Base-by-base conservation (phyloP, 1,284 basidiomycete species). In the Grifola frondosa region DNA sequence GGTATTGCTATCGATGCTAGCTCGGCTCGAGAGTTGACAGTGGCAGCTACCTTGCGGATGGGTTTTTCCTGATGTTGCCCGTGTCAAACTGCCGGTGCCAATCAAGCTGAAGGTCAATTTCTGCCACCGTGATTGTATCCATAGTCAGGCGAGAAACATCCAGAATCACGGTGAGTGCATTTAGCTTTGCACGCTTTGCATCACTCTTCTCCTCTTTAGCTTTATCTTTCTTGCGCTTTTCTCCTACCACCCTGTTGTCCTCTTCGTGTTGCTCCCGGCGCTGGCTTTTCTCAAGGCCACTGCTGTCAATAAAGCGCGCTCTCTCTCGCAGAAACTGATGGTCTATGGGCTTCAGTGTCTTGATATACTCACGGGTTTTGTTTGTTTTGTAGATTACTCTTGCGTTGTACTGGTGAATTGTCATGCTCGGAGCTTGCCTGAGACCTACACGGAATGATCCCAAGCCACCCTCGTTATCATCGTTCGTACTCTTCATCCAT, bases 391-490 rank as follows among this genome's bases (percentile, higher is more conserved):
- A 48, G 30, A 32, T 43, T 2, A 12, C 7, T 1, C 21, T 17
- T 10, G 41, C 40, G 19, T 48, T 48, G 25, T 48, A 33, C 46
- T 34, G 23, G 22, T 42, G 39, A 0, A 46, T n/a, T 3, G 42
- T 25, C 43, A 44, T 44, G 30, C 30, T 39, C 10, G 37, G 43
- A 15, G 21, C 26, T 16, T n/a, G 10, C 21, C 30, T 28, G 24
- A 15, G 10, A 13, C 48, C 45, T 1, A 59, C 38, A 2, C 38
- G 44, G 15, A n/a, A 22, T 37, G 10, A 24, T n/a, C n/a, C n/a
- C n/a, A n/a, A n/a, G n/a, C n/a, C 40, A 4, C 59, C 54, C 36
- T 63, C 56, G 42, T 58, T 60, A 0, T 28, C 39, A 37, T 58
- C 54, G 38, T 60, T 61, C 2, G 57, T 60, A 1, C 54, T 13